Conservation (phyloP, 2,329 filamentous ascomycete genomes). For the Plenodomus biglobosus region DNA sequence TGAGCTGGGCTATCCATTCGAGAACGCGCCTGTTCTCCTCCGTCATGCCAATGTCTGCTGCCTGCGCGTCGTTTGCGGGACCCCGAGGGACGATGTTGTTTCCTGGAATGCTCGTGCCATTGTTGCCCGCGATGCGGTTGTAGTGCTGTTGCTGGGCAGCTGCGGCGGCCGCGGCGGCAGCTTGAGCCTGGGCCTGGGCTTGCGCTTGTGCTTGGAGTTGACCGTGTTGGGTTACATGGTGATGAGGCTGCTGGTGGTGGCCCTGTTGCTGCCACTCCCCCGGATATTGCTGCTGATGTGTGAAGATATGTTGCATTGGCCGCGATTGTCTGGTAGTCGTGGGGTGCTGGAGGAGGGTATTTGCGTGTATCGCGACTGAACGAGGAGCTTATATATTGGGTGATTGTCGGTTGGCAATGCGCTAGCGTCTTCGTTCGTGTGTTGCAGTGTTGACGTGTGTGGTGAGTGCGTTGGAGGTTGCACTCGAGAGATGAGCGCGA, state of each 20-base stretch:
- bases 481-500: conserved; percentile 30
- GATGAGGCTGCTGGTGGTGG: conserved; percentile 46
- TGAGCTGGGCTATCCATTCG: conserved; percentile 85
- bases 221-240: conserved; percentile 45
- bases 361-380: not conserved
- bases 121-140: conserved; percentile 69
- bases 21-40: conserved; percentile 94
- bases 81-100: conserved; percentile 42
- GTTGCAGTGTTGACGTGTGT: conserved; percentile 19
- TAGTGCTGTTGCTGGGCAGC: conserved; percentile 61
- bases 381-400: conserved; percentile 4
- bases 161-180: conserved; percentile 56
- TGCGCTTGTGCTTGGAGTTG: conserved; percentile 49
- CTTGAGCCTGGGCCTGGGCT: conserved; percentile 46
- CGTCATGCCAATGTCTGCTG: conserved; percentile 58
- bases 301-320: conserved; percentile 62
- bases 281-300: conserved; percentile 64
- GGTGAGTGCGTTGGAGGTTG: conserved; percentile 18
- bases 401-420: conserved; percentile 10
- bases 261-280: conserved; percentile 55
- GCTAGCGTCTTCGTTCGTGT: conserved; percentile 11
- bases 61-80: conserved; percentile 44
- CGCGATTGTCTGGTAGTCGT: conserved; percentile 19
- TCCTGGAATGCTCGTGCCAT: conserved; percentile 53
- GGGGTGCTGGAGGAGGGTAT: conserved; percentile 5